Evolutionary conservation across 345 rosid species (phyloP).

Genomic region (Hibiscus mutabilis): DNA sequence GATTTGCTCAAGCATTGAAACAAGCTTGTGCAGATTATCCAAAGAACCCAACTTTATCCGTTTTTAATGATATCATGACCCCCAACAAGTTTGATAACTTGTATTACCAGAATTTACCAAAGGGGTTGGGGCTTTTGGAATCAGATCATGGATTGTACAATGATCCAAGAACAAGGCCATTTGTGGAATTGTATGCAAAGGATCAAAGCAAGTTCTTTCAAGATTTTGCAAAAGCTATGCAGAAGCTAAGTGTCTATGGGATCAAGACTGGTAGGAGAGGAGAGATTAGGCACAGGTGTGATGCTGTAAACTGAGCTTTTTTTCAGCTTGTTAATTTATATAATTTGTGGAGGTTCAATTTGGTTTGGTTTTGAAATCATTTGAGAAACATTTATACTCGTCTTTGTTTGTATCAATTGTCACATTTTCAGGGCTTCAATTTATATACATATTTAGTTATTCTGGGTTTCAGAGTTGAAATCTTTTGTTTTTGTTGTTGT

Average conservation of each 20-base stretch:
- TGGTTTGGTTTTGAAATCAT: slow-evolving; percentile 17
- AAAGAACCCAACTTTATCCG: slow-evolving; percentile 63
- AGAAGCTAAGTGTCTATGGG: slow-evolving; percentile 69
- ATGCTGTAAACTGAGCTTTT: slow-evolving; percentile 50
- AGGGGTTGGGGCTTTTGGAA: slow-evolving; percentile 66
- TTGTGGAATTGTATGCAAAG: slow-evolving; percentile 61
- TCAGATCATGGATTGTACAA: slow-evolving; percentile 63
- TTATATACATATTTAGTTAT: slow-evolving; percentile 7
- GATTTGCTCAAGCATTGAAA: slow-evolving; percentile 58
- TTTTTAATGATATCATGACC: slow-evolving; percentile 83
- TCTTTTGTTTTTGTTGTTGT: not conserved
- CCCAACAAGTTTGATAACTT: slow-evolving; percentile 85
- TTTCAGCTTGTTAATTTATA: not conserved
- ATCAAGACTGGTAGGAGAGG: slow-evolving; percentile 75
- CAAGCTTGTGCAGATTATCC: slow-evolving; percentile 56
- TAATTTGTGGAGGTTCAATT: not conserved
- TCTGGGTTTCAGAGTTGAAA: slow-evolving; percentile 7
- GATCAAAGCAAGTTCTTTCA: slow-evolving; percentile 57
- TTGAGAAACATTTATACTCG: slow-evolving; percentile 25
- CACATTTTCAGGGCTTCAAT: slow-evolving; percentile 17
- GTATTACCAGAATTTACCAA: slow-evolving; percentile 70
- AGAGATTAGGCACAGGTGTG: slow-evolving; percentile 89
- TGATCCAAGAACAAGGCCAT: slow-evolving; percentile 55
- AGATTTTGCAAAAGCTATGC: slow-evolving; percentile 72
- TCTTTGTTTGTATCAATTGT: slow-evolving; percentile 17